Conservation (phyloP, 1,284 basidiomycete species). For the Pseudozyma hubeiensis region DNA sequence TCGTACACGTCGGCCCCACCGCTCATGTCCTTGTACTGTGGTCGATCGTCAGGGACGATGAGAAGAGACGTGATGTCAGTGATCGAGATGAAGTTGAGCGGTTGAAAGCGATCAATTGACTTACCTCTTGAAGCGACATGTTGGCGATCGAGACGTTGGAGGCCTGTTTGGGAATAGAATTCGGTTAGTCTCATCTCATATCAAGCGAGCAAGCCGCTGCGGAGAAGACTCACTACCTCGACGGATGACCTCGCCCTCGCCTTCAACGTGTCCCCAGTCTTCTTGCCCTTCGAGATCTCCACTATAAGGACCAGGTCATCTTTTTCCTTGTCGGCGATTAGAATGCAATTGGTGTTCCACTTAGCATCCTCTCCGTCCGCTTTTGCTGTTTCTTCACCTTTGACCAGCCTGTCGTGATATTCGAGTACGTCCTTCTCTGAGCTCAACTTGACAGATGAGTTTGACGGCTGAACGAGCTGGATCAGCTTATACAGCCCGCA, state of each 20-base stretch:
- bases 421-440: slow-evolving; percentile 30
- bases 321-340: slow-evolving; percentile 35
- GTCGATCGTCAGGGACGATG: background rate
- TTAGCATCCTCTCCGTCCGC: slow-evolving; percentile 19
- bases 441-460: slow-evolving; percentile 7
- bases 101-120: background rate
- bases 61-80: background rate
- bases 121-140: slow-evolving; percentile 50
- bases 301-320: slow-evolving; percentile 25
- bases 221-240: slow-evolving; percentile 29
- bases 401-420: slow-evolving; percentile 30
- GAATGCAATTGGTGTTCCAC: slow-evolving; percentile 35
- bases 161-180: slow-evolving; percentile 16
- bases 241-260: slow-evolving; percentile 37
- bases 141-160: slow-evolving; percentile 50
- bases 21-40: slow-evolving; percentile 53
- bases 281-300: slow-evolving; percentile 17
- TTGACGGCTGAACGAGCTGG: slow-evolving; percentile 26
- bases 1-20: slow-evolving; percentile 52
- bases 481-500: slow-evolving; percentile 53
- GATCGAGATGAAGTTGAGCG: background rate
- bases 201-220: background rate
- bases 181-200: background rate
- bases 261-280: slow-evolving; percentile 27
- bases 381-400: slow-evolving; percentile 16